These are phyloP conservation scores for Caloboletus inedulis DNA, from an alignment of 1,284 basidiomycete species.

Conservation along the genomic window DNA sequence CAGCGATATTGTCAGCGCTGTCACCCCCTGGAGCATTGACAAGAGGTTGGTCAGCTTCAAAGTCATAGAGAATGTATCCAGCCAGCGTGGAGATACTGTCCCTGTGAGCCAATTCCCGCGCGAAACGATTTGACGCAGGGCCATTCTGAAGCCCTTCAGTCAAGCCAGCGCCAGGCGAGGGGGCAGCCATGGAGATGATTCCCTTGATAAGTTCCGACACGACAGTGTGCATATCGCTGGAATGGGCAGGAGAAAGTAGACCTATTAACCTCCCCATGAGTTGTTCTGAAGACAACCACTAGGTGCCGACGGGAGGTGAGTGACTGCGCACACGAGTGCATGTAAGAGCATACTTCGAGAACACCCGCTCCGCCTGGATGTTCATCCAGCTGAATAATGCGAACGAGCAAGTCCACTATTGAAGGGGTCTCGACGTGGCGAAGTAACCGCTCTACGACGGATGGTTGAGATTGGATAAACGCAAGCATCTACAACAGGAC, in stretches of 20 bases:
- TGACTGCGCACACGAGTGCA: conserved; percentile 24
- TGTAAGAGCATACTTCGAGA: conserved; percentile 68
- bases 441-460: conserved; percentile 81
- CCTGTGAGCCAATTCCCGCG: conserved; percentile 83
- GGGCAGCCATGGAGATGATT: conserved; percentile 92
- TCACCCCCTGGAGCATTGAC: conserved; percentile 16
- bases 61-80: conserved; percentile 78
- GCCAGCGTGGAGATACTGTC: conserved; percentile 73
- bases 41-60: conserved; percentile 32
- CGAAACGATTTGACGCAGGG: conserved; percentile 82
- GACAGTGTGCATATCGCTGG: conserved; percentile 80
- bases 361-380: conserved; percentile 78
- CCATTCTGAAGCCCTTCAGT: conserved; percentile 64
- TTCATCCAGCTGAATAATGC: conserved; percentile 92
- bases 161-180: conserved; percentile 72
- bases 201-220: conserved; percentile 93
- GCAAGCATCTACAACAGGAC: conserved; percentile 73
- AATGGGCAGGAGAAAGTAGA: conserved; percentile 78
- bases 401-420: conserved; percentile 88
- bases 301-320: conserved; percentile 26
- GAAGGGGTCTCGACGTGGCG: conserved; percentile 87
- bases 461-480: conserved; percentile 84
- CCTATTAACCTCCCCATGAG: conserved; percentile 82
- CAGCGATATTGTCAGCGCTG: conserved; percentile 9
- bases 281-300: conserved; percentile 88